Evolutionary conservation across 116 monocot genomes (phyloP), one percentile per base, ranked within the genome.

Genomic region (Iris pallida): DNA sequence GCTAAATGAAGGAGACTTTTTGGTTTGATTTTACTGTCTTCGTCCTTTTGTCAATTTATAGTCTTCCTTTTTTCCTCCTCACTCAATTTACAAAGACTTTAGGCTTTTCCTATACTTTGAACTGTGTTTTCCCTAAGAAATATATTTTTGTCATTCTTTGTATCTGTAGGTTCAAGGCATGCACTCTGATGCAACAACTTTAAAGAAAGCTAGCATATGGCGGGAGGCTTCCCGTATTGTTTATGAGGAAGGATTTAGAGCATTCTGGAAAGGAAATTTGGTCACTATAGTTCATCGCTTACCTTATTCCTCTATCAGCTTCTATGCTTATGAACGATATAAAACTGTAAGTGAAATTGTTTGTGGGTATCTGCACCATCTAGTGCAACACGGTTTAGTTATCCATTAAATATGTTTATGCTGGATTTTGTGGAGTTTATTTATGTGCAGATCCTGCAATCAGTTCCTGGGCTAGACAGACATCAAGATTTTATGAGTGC

Each of bases 261-360:
- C 96, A 43, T 96, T 96, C 69, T 96, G 96, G 92, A 96, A 79
- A 74, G 96, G 92, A 45, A 96, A 92, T 68, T 75, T 96, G 65
- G 96, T 96, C 16, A 96, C 96, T 4, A 87, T 96, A 40, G 79
- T 76, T 42, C 96, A 96, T 78, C 86, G 96, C 1, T 77, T 96
- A 53, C 96, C 96, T n/a, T 96, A 96, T 68, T 92, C 96, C 18
- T 87, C 96, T 8, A 92, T 96, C 41, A 96, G 84, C 66, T 96
- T 96, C 66, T 92, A 85, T 82, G 52, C 96, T 20, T 96, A 96
- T 54, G 96, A 92, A 45, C 87, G 74, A 20, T 96, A 96, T 80
- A 96, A 96, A 71, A 75, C 53, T 60, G 89, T 89, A 75, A 75
- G 83, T 57, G 4, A 5, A 14, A 55, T 63, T 19, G 54, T 17